Conservation (phyloP, 2,329 filamentous ascomycete species). For the Hymenoscyphus scutula region DNA sequence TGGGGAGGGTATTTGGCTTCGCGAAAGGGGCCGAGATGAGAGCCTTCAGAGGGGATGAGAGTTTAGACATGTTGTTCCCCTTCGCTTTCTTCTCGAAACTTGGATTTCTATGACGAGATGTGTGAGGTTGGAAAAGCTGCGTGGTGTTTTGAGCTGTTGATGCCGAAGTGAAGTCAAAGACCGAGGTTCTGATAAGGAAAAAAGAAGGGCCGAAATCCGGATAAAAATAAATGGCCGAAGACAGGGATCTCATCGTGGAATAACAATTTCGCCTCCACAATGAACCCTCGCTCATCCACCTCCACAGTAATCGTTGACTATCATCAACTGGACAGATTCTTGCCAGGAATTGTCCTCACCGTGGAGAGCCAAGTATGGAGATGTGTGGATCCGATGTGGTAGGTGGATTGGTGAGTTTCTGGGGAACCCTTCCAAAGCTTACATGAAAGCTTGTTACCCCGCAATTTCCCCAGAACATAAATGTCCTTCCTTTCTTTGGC, state of each 20-base stretch:
- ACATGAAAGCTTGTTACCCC: not conserved
- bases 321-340: not conserved
- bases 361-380: too few relatives aligned
- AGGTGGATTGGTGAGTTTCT: too few relatives aligned
- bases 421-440: slow-evolving; percentile 13
- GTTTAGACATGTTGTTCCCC: slow-evolving; percentile 60
- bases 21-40: slow-evolving; percentile 71
- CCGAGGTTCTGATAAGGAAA: slow-evolving; percentile 3
- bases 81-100: not conserved
- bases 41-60: slow-evolving; percentile 68
- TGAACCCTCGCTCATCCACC: not conserved
- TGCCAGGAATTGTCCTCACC: too few relatives aligned
- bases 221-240: not conserved
- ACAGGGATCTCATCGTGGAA: not conserved
- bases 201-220: not conserved
- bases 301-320: not conserved
- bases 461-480: not conserved
- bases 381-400: too few relatives aligned
- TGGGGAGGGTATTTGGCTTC: slow-evolving; percentile 61
- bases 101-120: not conserved
- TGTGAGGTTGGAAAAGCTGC: not conserved
- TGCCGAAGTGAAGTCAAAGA: not conserved
- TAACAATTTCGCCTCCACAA: not conserved
- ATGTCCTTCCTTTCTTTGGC: too few relatives aligned
- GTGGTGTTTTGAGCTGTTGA: not conserved